These are phyloP conservation scores for Malassezia japonica DNA, from an alignment of 1,284 basidiomycete species.

Conservation along the genomic window DNA sequence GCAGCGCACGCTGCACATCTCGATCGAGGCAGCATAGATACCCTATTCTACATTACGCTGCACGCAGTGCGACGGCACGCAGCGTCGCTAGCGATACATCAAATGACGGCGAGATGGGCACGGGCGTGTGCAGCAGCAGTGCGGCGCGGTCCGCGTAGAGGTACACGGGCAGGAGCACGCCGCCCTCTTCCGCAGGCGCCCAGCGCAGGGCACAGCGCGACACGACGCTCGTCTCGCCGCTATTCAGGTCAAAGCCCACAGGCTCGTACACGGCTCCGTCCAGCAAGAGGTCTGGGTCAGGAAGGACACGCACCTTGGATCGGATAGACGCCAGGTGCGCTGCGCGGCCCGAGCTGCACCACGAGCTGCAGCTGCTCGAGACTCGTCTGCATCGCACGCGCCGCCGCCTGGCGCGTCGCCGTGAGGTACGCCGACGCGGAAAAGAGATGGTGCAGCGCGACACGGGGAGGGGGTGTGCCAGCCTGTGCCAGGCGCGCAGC, in stretches of 20 bases:
- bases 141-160: slow-evolving; percentile 80
- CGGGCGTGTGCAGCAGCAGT: slow-evolving; percentile 64
- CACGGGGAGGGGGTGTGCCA: slow-evolving; percentile 3
- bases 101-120: slow-evolving; percentile 56
- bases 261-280: slow-evolving; percentile 35
- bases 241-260: slow-evolving; percentile 20
- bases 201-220: slow-evolving; percentile 30
- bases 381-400: slow-evolving; percentile 25
- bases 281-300: slow-evolving; percentile 19
- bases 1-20: no score
- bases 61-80: slow-evolving; percentile 41
- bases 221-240: slow-evolving; percentile 30
- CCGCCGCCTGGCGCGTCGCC: slow-evolving; percentile 41
- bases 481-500: slow-evolving; percentile 29
- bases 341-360: slow-evolving; percentile 3
- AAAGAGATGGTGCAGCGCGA: slow-evolving; percentile 37
- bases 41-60: slow-evolving; percentile 5
- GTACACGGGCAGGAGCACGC: slow-evolving; percentile 70
- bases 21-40: not conserved
- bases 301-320: slow-evolving; percentile 6
- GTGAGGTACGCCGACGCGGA: slow-evolving; percentile 42
- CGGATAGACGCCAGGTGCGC: slow-evolving; percentile 21
- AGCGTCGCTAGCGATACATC: slow-evolving; percentile 25
- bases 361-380: slow-evolving; percentile 37
- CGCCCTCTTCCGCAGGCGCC: slow-evolving; percentile 6